phyloP scores from a whole-genome alignment of 345 rosid genomes.

The Eucalyptus coolabah region DNA sequence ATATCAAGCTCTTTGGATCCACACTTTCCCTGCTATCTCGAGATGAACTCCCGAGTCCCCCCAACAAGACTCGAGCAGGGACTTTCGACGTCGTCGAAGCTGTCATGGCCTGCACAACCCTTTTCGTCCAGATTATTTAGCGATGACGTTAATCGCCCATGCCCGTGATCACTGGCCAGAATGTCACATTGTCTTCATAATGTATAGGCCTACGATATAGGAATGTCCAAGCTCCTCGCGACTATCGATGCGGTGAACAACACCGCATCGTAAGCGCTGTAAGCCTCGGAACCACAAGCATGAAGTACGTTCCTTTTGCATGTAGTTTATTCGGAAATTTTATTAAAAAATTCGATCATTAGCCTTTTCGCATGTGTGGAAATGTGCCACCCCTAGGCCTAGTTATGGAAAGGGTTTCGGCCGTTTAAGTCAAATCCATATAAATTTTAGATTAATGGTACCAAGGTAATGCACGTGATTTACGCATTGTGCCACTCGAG shows the following conservation, averaged over 20 bases:
- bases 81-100: neutral
- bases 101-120: neutral
- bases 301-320: neutral
- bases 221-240: neutral
- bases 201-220: neutral
- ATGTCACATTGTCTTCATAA: neutral
- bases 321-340: neutral
- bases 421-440: neutral
- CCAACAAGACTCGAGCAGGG: neutral
- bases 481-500: neutral
- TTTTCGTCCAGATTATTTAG: neutral
- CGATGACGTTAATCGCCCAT: neutral
- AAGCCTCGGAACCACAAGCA: neutral
- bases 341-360: neutral
- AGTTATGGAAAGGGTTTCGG: neutral
- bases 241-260: neutral
- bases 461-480: neutral
- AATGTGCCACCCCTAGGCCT: neutral
- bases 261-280: neutral
- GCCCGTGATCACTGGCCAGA: neutral
- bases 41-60: neutral
- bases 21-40: neutral
- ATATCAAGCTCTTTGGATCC: neutral
- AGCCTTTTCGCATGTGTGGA: neutral
- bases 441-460: neutral